Conservation (phyloP, 805 yeast species). For the Saccharomycopsis fibuligera region DNA sequence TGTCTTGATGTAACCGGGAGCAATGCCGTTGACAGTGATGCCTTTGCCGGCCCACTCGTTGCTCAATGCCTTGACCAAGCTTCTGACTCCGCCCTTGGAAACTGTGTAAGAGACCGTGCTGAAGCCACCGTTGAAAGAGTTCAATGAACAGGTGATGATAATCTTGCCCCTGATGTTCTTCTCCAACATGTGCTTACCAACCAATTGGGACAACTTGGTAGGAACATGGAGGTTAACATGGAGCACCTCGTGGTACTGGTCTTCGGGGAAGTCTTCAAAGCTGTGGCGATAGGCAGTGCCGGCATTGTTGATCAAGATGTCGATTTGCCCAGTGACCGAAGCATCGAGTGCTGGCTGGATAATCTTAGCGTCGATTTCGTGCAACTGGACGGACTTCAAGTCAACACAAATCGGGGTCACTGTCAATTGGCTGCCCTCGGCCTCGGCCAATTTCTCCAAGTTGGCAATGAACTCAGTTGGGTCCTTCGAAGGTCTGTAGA, state of each 20-base stretch:
- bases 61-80: conserved; percentile 70
- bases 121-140: conserved; percentile 84
- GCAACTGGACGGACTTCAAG: conserved; percentile 48
- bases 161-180: conserved; percentile 68
- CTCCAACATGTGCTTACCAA: conserved; percentile 61
- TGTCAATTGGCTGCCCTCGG: conserved; percentile 51
- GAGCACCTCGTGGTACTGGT: conserved; percentile 65
- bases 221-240: conserved; percentile 75
- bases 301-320: conserved; percentile 83
- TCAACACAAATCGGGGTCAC: conserved; percentile 27
- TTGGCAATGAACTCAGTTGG: conserved; percentile 21
- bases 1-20: conserved; percentile 47
- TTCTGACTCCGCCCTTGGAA: conserved; percentile 78
- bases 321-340: conserved; percentile 76
- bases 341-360: conserved; percentile 41
- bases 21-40: conserved; percentile 39
- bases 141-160: conserved; percentile 83
- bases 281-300: conserved; percentile 81
- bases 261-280: conserved; percentile 38
- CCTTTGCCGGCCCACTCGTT: conserved; percentile 80
- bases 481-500: conserved; percentile 44
- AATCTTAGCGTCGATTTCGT: conserved; percentile 37
- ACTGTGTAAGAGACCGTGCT: conserved; percentile 81
- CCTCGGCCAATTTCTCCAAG: conserved; percentile 34
- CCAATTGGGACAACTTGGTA: conserved; percentile 69